A percentile compares a stretch with the other conserved stretches of the same genome.
These are phyloP conservation scores for Gonium pectorale DNA, from an alignment of 139 green algal genomes.

Conservation along the genomic window DNA sequence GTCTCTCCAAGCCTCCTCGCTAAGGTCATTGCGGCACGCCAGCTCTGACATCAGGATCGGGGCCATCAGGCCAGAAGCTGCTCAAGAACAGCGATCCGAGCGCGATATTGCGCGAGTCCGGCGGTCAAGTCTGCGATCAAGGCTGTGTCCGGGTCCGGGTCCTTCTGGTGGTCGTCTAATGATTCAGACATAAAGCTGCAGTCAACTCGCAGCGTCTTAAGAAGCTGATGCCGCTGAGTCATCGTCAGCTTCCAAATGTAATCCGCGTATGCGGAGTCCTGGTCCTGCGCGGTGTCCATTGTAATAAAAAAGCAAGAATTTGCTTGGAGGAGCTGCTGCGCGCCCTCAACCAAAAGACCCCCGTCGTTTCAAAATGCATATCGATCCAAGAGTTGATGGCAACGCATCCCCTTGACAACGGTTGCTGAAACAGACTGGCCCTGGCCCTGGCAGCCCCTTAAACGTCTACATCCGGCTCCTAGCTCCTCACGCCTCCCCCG, in stretches of 20 bases:
- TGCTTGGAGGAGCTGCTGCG: constrained; percentile 17
- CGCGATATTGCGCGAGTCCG: constrained; percentile 6
- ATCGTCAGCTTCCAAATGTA: constrained; percentile 25
- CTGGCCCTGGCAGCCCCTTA: too few species aligned
- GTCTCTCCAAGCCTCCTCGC: constrained; percentile 30
- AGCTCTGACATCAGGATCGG: constrained; percentile 1
- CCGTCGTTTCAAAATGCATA: too few species aligned
- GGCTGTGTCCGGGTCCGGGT: not conserved
- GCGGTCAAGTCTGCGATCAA: not conserved
- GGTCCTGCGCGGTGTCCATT: constrained; percentile 27
- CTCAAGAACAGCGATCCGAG: constrained; percentile 17
- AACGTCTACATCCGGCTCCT: too few species aligned
- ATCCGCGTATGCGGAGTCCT: constrained; percentile 30
- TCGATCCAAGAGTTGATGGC: too few species aligned
- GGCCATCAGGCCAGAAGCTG: constrained; percentile 20
- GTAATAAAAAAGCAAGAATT: constrained; percentile 10
- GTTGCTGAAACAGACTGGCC: too few species aligned
- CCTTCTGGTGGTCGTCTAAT: not conserved
- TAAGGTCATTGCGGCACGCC: constrained; percentile 20
- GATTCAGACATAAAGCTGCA: constrained; percentile 6
- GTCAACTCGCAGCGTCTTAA: constrained; percentile 22
- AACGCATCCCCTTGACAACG: too few species aligned
- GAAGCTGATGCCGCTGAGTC: constrained; percentile 26
- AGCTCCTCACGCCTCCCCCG: too few species aligned
- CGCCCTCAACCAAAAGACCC: too few species aligned